Conservation (phyloP, 2,329 filamentous ascomycete genomes). For the Ceratocystis cacaofunesta region DNA sequence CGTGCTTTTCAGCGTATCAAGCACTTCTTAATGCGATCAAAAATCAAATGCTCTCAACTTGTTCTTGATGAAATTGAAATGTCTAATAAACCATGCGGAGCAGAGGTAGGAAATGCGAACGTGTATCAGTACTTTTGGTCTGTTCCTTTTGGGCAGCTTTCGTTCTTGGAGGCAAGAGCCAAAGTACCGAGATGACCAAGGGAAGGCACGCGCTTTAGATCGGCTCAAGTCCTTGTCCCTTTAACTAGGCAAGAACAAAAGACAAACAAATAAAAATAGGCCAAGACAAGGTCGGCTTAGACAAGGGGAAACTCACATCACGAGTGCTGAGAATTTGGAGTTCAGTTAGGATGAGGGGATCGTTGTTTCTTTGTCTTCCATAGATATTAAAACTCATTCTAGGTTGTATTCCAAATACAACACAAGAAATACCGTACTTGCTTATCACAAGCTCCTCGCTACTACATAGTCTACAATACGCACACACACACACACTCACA, state of each 20-base stretch:
- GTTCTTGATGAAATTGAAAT: background rate
- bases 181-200: background rate
- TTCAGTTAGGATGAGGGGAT: background rate
- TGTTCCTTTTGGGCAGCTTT: background rate
- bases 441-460: no score
- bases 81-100: no score
- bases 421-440: no score
- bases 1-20: no score
- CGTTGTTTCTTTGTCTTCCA: no score
- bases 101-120: no score
- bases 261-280: background rate
- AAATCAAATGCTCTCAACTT: background rate
- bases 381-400: no score
- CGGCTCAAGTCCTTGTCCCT: background rate
- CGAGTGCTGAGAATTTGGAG: background rate
- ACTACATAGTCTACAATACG: no score
- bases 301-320: background rate
- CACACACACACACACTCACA: no score
- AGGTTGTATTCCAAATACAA: no score
- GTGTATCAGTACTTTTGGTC: background rate
- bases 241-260: background rate
- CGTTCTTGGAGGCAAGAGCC: background rate
- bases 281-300: background rate
- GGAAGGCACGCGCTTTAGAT: background rate
- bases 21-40: no score